Conservation (phyloP, 306 rosid genomes). For the Malus sylvestris region DNA sequence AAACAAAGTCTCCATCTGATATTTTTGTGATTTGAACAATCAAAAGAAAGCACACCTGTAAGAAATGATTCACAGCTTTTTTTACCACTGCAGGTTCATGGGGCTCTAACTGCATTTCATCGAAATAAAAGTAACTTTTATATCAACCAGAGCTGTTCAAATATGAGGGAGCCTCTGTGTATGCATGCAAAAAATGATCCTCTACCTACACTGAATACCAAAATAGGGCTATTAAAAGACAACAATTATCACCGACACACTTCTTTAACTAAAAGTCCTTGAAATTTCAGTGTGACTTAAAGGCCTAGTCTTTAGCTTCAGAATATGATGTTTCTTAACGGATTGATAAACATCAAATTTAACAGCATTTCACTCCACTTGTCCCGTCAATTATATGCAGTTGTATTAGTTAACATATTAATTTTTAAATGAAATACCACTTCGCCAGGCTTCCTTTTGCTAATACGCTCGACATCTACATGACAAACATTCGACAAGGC, state of each 20-base stretch:
- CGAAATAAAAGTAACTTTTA: background rate
- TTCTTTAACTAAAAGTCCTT: background rate
- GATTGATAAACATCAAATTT: background rate
- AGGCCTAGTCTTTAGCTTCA: background rate
- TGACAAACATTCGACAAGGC: conserved; percentile 92
- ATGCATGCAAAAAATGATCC: background rate
- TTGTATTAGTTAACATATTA: background rate
- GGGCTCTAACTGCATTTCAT: conserved; percentile 60
- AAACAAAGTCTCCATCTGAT: background rate
- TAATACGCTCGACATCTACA: conserved; percentile 76
- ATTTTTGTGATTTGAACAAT: background rate
- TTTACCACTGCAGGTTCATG: conserved; percentile 80
- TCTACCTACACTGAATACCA: background rate
- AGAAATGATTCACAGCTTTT: conserved; percentile 91
- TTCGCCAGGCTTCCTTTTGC: conserved; percentile 92
- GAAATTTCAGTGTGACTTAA: background rate
- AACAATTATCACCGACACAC: background rate
- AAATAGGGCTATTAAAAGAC: background rate
- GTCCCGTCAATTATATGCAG: background rate
- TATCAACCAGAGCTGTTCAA: background rate
- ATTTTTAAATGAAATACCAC: conserved; percentile 40
- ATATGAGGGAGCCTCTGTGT: background rate
- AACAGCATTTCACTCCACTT: background rate
- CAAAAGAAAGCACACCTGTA: conserved; percentile 52
- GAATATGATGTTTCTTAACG: background rate